A percentile compares a stretch with the other conserved stretches of the same genome.
These are phyloP conservation scores for Macroventuria anomochaeta DNA, from an alignment of 2,329 filamentous ascomycete species.

Conservation along the genomic window DNA sequence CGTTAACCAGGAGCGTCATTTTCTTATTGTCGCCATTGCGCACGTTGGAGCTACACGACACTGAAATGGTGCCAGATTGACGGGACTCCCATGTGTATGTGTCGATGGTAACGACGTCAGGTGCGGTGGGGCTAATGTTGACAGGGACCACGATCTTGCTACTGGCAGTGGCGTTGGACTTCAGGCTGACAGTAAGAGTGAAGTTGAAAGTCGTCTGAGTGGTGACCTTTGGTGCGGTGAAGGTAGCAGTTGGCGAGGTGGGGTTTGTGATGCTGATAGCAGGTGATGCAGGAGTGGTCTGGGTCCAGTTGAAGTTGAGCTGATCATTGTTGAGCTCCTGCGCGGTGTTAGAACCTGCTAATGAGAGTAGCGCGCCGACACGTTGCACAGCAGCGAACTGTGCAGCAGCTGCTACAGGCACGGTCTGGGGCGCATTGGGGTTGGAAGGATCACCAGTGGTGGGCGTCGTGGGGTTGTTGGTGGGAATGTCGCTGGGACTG, in stretches of 20 bases:
- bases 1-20: conserved; percentile 40
- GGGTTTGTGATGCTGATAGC: conserved; percentile 29
- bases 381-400: conserved; percentile 37
- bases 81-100: conserved; percentile 41
- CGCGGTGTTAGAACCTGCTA: conserved; percentile 41
- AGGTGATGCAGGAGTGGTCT: conserved; percentile 29
- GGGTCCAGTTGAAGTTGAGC: conserved; percentile 43
- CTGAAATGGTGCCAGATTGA: conserved; percentile 41
- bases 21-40: conserved; percentile 39
- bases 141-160: conserved; percentile 40
- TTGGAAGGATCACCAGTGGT: neutral
- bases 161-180: conserved; percentile 28
- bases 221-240: conserved; percentile 33
- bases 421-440: conserved; percentile 9
- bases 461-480: neutral
- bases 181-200: conserved; percentile 36
- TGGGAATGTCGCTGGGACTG: conserved; percentile 26
- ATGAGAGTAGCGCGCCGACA: conserved; percentile 37
- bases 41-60: conserved; percentile 46
- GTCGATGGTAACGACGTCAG: conserved; percentile 42
- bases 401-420: conserved; percentile 25
- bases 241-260: conserved; percentile 28
- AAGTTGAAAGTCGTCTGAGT: conserved; percentile 36
- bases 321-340: conserved; percentile 25
- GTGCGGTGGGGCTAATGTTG: conserved; percentile 30